A percentile compares a stretch with the other conserved stretches of the same genome.
phyloP scores from a whole-genome alignment of 1,284 basidiomycete species.

The Ustilago bromivora region DNA sequence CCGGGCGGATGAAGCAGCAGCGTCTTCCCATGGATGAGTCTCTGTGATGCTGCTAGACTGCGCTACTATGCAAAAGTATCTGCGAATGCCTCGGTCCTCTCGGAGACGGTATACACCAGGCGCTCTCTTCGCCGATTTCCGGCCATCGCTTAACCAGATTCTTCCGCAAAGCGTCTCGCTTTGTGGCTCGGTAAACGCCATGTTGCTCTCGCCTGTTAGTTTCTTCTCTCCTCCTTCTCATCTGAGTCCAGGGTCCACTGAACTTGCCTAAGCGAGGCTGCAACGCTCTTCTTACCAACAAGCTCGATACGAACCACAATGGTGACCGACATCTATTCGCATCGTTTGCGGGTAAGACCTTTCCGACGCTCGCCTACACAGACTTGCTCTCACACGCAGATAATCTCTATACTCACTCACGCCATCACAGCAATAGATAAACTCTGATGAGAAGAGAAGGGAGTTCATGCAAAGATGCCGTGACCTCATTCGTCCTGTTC shows the following conservation, averaged over 20 bases:
- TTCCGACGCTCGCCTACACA: constrained; percentile 1
- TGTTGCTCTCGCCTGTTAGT: not conserved
- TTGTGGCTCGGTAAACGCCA: not conserved
- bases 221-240: not conserved
- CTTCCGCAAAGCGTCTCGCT: not conserved
- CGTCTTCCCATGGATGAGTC: not conserved
- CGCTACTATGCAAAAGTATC: not conserved
- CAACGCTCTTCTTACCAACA: not conserved
- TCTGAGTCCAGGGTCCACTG: not conserved
- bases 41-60: not conserved
- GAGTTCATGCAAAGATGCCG: constrained; percentile 4
- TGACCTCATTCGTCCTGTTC: constrained; percentile 2
- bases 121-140: not conserved
- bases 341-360: constrained; percentile 1
- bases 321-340: not conserved
- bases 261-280: not conserved
- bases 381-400: not conserved
- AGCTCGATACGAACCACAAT: not conserved
- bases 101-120: not conserved
- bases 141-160: constrained; percentile 2
- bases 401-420: not conserved
- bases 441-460: not conserved
- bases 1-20: not conserved
- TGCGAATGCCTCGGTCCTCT: constrained; percentile 1
- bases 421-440: not conserved